Evolutionary conservation across 2,329 filamentous ascomycete genomes (phyloP), one percentile per base, ranked within the genome.

Genomic region (Cladosporium halotolerans): DNA sequence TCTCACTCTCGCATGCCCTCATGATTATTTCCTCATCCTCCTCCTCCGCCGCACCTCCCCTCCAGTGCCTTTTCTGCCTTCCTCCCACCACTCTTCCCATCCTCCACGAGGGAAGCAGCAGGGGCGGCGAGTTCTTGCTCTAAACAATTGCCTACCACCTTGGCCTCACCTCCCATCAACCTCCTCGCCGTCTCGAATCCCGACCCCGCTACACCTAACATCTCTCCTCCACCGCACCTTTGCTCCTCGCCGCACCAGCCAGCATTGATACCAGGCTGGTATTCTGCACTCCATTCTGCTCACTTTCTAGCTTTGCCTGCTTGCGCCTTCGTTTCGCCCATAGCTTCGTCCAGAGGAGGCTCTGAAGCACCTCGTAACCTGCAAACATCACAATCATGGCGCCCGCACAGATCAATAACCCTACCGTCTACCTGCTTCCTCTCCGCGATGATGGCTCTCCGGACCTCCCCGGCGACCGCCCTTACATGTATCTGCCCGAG

Each of bases 371-470:
- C n/a, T 39, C n/a, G 9, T 34, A n/a, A 31, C n/a, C 19, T 50
- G 47, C 19, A 9, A 13, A 7, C 10, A 38, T 18, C 4, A 5
- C 51, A 56, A 53, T 40, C 53, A 71, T 71, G 69, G 65, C 68
- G 55, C 69, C 68, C n/a, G 62, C 63, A 46, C 66, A 68, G 57
- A 64, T 69, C 57, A 59, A 56, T 59, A 66, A 68, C 58, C 59
- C 65, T 53, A 64, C 62, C 46, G 84, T 96, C 59, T 95, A 96
- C 74, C 76, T 95, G 65, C 80, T 99, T 58, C 88, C 88, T 60
- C 81, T 99, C 72, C 93, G 89, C 68, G 92, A 99, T 73, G 82
- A 92, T 73, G 93, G 95, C 63, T 90, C 89, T 61, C 93, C 95
- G 34, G 85, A 95, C 69, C 84, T 99, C 45, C 80, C 88, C 23